Conservation (phyloP, 306 rosid species). For the Fagus sylvatica region DNA sequence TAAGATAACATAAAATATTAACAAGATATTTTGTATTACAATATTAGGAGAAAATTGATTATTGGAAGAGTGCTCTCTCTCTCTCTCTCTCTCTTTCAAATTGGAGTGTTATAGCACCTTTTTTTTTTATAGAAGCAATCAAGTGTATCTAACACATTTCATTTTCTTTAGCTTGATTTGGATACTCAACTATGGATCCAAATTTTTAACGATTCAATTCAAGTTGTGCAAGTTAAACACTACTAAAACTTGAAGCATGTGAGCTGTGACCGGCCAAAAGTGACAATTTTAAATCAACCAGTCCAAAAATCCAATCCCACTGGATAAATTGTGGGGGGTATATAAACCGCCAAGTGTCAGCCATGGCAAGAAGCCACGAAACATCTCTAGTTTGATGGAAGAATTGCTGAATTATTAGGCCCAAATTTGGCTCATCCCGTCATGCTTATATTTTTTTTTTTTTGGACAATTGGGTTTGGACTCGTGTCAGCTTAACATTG, state of each 20-base stretch:
- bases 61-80: not conserved
- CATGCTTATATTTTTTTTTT: too few relatives aligned
- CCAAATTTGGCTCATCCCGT: conserved; percentile 12
- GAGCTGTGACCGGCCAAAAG: not conserved
- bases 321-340: not conserved
- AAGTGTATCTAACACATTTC: not conserved
- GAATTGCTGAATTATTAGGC: too few relatives aligned
- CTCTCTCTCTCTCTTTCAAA: not conserved
- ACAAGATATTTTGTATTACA: not conserved
- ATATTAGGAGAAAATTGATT: too few relatives aligned
- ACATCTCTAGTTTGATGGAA: not conserved
- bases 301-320: not conserved
- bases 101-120: too few relatives aligned
- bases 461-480: not conserved
- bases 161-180: too few relatives aligned
- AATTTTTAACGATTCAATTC: too few relatives aligned
- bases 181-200: too few relatives aligned
- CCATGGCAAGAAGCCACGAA: too few relatives aligned
- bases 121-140: not conserved
- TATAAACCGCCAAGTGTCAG: not conserved
- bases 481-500: conserved; percentile 7
- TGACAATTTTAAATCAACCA: not conserved
- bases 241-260: not conserved
- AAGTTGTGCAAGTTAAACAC: too few relatives aligned
- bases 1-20: too few relatives aligned